These are phyloP conservation scores for Mycena rosella DNA, from an alignment of 768 basidiomycete genomes.

Conservation along the genomic window DNA sequence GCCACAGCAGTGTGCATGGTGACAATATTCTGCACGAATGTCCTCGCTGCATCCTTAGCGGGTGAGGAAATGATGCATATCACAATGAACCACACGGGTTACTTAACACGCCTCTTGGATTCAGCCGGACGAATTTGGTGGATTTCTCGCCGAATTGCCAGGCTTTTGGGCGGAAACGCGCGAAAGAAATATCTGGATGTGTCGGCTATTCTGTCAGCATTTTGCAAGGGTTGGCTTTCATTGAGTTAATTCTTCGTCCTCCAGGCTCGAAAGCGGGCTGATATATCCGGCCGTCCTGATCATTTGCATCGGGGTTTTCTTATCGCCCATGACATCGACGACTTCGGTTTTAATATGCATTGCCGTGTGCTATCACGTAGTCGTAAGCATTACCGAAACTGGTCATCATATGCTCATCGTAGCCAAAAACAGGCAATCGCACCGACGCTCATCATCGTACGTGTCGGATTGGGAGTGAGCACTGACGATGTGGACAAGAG, in stretches of 20 bases:
- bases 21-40: slow-evolving; percentile 18
- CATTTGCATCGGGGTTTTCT: neutral
- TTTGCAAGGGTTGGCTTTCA: too few species aligned
- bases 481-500: slow-evolving; percentile 22
- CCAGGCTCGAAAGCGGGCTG: slow-evolving; percentile 23
- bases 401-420: too few species aligned
- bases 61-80: too few species aligned
- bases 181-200: slow-evolving; percentile 10
- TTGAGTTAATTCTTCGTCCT: too few species aligned
- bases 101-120: neutral
- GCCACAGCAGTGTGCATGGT: slow-evolving; percentile 5
- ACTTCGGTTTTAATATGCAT: slow-evolving; percentile 16
- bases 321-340: slow-evolving; percentile 7
- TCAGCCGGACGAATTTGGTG: slow-evolving; percentile 28
- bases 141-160: slow-evolving; percentile 3
- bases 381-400: slow-evolving; percentile 1
- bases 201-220: slow-evolving; percentile 4
- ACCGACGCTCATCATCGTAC: slow-evolving; percentile 28
- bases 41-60: neutral
- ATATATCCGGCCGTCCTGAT: slow-evolving; percentile 17
- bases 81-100: too few species aligned
- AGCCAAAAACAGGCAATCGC: too few species aligned
- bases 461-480: slow-evolving; percentile 29
- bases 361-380: slow-evolving; percentile 17
- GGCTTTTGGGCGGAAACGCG: neutral